Evolutionary conservation across 768 basidiomycete genomes (phyloP).

Genomic region (Tricholoma terreum): DNA sequence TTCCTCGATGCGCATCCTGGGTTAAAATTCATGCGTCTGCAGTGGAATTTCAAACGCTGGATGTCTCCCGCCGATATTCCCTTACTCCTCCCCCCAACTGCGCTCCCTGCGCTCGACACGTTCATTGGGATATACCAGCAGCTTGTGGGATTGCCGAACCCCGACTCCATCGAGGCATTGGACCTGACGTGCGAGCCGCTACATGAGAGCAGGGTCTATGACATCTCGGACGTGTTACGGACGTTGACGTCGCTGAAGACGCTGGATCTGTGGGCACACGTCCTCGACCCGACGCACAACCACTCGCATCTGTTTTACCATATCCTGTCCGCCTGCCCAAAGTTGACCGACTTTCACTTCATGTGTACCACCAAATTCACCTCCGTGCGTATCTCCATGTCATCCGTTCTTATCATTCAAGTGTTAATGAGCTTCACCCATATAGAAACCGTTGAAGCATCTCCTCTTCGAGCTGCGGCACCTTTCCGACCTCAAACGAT

Average conservation of each 20-base stretch:
- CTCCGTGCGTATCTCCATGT: slow-evolving; percentile 25
- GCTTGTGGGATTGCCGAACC: slow-evolving; percentile 36
- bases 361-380: slow-evolving; percentile 50
- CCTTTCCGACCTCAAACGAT: slow-evolving; percentile 40
- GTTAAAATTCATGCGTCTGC: slow-evolving; percentile 41
- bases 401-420: background rate
- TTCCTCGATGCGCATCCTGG: slow-evolving; percentile 39
- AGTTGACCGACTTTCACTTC: slow-evolving; percentile 46
- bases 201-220: slow-evolving; percentile 32
- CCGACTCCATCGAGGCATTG: slow-evolving; percentile 34
- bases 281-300: slow-evolving; percentile 31
- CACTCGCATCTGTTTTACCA: slow-evolving; percentile 33
- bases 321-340: slow-evolving; percentile 34
- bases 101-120: slow-evolving; percentile 35
- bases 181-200: slow-evolving; percentile 51
- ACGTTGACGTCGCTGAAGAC: slow-evolving; percentile 36
- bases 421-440: background rate
- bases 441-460: slow-evolving; percentile 41
- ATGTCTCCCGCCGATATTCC: slow-evolving; percentile 41
- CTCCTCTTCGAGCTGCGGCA: slow-evolving; percentile 35
- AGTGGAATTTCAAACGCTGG: slow-evolving; percentile 52
- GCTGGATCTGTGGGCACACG: slow-evolving; percentile 48
- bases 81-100: slow-evolving; percentile 25
- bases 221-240: slow-evolving; percentile 33
- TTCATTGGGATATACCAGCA: slow-evolving; percentile 50